Evolutionary conservation across 169 alveolate species (phyloP), one percentile per base, ranked within the genome.

Genomic region (Plasmodium gonderi): DNA sequence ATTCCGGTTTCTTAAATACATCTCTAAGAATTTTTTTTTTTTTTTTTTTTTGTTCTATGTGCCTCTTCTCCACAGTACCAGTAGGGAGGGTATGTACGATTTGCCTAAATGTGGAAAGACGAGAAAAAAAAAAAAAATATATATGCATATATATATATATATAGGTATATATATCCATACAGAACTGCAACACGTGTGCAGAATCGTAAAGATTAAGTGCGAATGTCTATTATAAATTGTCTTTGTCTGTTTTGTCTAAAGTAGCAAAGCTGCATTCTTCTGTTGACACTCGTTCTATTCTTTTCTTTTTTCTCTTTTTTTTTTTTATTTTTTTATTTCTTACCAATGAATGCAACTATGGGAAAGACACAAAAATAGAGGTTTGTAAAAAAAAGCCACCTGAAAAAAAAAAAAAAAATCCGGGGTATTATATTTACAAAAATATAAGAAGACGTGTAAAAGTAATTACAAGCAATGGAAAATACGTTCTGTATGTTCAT

Each of bases 301-400:
- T 20, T 20, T 64, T 36, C 5, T 69, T 33, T n/a, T 14, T 44
- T 23, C 29, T 26, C 26, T 40, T 33, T 74, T 74, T 74, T 74
- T 33, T 79, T 51, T 79, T 36, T 44, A 17, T 79, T 60, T 79
- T 69, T 82, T 47, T 7, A n/a, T 17, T 20, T 17, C 81, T 54
- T 82, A 82, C 92, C 75, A 14, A 82, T 68, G 76, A 82, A 82
- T 36, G 77, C 17, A 82, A 69, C 33, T 1, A 68, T 38, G 31
- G 92, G 92, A 47, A 82, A 82, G 49, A 69, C 81, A 42, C 92
- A 82, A 17, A 72, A 82, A 60, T 82, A 82, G 31, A 82, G 54
- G 64, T 82, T 82, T 49, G 79, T 82, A 75, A 82, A 82, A 47
- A 82, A 54, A 33, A 82, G 31, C 92, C 92, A 82, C 49, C 92